These are phyloP conservation scores for Wickerhamomyces chaumierensis DNA, from an alignment of 805 yeast species.

Conservation along the genomic window DNA sequence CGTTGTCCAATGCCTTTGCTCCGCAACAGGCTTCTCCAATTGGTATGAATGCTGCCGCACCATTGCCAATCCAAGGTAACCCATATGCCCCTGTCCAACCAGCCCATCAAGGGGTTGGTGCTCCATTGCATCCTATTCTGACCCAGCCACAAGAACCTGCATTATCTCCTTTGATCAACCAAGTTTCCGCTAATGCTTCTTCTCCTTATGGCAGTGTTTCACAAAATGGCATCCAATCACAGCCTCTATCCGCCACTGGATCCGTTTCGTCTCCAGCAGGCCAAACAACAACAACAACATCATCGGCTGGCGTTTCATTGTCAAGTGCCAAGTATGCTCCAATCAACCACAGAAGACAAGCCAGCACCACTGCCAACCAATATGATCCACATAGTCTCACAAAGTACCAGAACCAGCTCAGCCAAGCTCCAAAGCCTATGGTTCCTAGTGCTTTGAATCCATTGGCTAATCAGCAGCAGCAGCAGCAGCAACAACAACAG, in stretches of 20 bases:
- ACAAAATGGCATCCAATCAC: background rate
- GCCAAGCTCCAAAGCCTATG: background rate
- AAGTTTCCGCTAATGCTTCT: slow-evolving; percentile 1
- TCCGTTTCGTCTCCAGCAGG: slow-evolving; percentile 5
- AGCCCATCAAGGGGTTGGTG: too few relatives aligned
- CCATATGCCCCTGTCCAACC: slow-evolving; percentile 2
- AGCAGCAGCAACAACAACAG: slow-evolving; percentile 1
- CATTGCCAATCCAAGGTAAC: slow-evolving; percentile 3
- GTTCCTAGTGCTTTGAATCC: background rate
- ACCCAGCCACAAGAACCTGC: slow-evolving; percentile 1
- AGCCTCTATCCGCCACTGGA: slow-evolving; percentile 3
- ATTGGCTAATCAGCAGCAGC: slow-evolving; percentile 7
- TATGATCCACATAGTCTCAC: slow-evolving; percentile 18
- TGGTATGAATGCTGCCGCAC: background rate
- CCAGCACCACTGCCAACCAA: slow-evolving; percentile 18
- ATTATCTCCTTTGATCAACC: slow-evolving; percentile 4
- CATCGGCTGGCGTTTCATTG: slow-evolving; percentile 6
- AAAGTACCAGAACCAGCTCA: slow-evolving; percentile 5
- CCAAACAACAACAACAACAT: slow-evolving; percentile 12
- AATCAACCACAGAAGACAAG: slow-evolving; percentile 19
- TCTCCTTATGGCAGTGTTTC: slow-evolving; percentile 1
- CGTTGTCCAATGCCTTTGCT: background rate
- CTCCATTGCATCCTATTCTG: background rate
- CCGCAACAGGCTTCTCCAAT: slow-evolving; percentile 1
- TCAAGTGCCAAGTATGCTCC: slow-evolving; percentile 28